Conservation (phyloP, 169 alveolate genomes). For the Eimeria maxima region DNA sequence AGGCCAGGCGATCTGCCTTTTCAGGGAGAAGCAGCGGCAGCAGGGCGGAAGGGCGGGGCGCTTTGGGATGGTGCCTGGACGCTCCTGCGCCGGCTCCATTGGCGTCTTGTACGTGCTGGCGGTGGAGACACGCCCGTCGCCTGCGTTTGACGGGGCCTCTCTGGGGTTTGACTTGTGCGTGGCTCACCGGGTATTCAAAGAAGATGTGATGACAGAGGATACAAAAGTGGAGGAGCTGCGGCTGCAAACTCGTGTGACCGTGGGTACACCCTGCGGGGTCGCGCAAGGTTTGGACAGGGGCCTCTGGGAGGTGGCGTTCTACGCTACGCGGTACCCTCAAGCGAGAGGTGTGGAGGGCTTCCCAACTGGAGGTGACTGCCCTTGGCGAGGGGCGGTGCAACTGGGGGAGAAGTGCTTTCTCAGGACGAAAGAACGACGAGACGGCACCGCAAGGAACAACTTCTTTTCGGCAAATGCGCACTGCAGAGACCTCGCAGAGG, state of each 20-base stretch:
- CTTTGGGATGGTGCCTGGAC: conserved; percentile 63
- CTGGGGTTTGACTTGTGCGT: conserved; percentile 61
- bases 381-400: conserved; percentile 51
- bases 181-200: conserved; percentile 28
- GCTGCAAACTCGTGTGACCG: conserved; percentile 27
- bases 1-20: conserved; percentile 39
- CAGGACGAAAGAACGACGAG: background rate
- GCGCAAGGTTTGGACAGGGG: conserved; percentile 37
- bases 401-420: conserved; percentile 29
- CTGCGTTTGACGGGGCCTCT: conserved; percentile 47
- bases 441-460: background rate
- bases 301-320: conserved; percentile 58
- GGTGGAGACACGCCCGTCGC: background rate
- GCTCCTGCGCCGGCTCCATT: conserved; percentile 33
- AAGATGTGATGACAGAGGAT: background rate
- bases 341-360: conserved; percentile 47
- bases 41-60: conserved; percentile 7
- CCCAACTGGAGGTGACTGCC: conserved; percentile 50
- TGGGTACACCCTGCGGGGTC: conserved; percentile 68
- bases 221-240: background rate
- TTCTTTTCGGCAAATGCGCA: conserved; percentile 42
- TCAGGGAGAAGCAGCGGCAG: background rate
- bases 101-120: conserved; percentile 57
- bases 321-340: conserved; percentile 48
- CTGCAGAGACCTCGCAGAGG: conserved; percentile 51